Conservation (phyloP, 2,329 filamentous ascomycete genomes). For the Cladophialophora chaetospira region DNA sequence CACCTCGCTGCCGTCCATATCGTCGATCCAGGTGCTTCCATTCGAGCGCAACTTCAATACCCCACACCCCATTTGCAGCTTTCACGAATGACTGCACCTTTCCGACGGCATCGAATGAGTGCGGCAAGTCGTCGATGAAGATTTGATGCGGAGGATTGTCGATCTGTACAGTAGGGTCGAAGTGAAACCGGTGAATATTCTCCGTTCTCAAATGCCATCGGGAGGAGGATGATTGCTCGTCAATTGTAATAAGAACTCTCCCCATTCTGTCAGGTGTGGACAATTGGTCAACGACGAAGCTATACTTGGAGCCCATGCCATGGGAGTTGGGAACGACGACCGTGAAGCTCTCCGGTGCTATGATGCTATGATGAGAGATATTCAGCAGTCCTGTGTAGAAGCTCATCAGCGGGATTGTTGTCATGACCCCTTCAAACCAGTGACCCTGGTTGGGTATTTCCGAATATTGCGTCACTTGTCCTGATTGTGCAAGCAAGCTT, state of each 20-base stretch:
- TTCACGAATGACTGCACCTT: conserved; percentile 35
- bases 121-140: conserved; percentile 19
- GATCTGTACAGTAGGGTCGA: conserved; percentile 27
- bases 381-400: conserved; percentile 51
- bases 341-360: conserved; percentile 44
- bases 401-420: conserved; percentile 49
- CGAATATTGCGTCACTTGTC: conserved; percentile 48
- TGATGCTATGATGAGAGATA: conserved; percentile 12
- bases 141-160: conserved; percentile 17
- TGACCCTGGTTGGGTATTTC: conserved; percentile 55
- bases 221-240: not conserved
- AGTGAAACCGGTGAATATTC: conserved; percentile 49
- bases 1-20: conserved; percentile 53
- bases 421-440: conserved; percentile 60
- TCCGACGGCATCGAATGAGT: conserved; percentile 26
- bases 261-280: conserved; percentile 54
- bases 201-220: conserved; percentile 45
- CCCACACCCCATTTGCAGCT: conserved; percentile 31
- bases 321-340: conserved; percentile 55
- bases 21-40: conserved; percentile 40
- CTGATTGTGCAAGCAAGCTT: conserved; percentile 49
- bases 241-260: conserved; percentile 45
- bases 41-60: conserved; percentile 23
- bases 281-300: conserved; percentile 55
- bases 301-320: conserved; percentile 55